phyloP scores from a whole-genome alignment of 2,329 filamentous ascomycete species.

The Arthroderma sp. region DNA sequence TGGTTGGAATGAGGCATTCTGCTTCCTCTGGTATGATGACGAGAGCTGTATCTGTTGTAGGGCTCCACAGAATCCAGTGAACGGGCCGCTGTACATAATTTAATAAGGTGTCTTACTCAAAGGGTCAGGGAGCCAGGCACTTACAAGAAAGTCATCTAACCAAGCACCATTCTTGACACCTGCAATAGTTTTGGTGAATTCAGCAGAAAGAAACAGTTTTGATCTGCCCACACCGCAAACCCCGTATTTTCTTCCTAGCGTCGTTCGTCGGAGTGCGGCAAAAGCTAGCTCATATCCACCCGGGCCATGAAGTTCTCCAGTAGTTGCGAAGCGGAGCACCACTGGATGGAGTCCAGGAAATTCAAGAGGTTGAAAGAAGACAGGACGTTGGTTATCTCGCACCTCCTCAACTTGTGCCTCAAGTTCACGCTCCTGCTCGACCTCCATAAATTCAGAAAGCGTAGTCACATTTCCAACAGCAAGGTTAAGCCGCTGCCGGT shows the following conservation, averaged over 20 bases:
- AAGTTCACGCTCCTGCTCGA: constrained; percentile 45
- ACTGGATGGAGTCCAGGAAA: constrained; percentile 38
- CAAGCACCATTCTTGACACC: too few relatives aligned
- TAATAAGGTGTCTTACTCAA: neutral
- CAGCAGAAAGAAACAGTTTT: constrained; percentile 8
- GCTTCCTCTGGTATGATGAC: constrained; percentile 52
- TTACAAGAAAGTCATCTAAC: constrained; percentile 7
- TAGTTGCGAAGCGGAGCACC: constrained; percentile 34
- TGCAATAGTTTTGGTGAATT: constrained; percentile 7
- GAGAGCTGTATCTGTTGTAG: constrained; percentile 35
- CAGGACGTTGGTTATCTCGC: constrained; percentile 40
- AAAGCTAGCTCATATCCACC: constrained; percentile 32
- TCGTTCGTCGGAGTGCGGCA: constrained; percentile 19
- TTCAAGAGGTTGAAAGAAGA: constrained; percentile 25
- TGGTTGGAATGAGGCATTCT: constrained; percentile 38
- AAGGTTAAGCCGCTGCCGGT: too few relatives aligned
- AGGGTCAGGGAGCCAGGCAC: neutral
- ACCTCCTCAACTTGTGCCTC: constrained; percentile 45
- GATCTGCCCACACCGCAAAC: constrained; percentile 17
- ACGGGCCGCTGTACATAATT: constrained; percentile 34
- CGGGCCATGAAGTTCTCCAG: constrained; percentile 30
- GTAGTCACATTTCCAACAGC: constrained; percentile 18
- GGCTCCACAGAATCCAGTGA: constrained; percentile 50
- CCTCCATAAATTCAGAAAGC: constrained; percentile 33
- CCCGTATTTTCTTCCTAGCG: constrained; percentile 17